Evolutionary conservation across 2,329 filamentous ascomycete genomes (phyloP), one percentile per base, ranked within the genome.

Genomic region (Decorospora gaudefroyi): DNA sequence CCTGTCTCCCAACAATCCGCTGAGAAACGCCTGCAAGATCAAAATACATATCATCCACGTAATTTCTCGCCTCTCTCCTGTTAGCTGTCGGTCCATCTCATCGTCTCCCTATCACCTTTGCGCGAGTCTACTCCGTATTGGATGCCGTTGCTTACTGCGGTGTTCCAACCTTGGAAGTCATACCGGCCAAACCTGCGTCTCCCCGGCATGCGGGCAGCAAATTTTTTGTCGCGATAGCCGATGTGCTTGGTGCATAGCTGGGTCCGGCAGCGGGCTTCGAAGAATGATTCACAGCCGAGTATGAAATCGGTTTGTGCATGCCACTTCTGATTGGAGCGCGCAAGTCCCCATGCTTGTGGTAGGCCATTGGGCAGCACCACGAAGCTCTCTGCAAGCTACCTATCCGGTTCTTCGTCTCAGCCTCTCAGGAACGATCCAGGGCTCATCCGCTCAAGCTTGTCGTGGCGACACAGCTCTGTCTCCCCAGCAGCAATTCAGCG

Each of bases 291-390:
- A n/a, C n/a, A 40, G 38, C 32, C 40, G 46, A 46, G 44, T 35
- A 49, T 46, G 45, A 49, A n/a, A 41, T 39, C 39, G 44, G 18
- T 21, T 22, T 26, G 28, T 22, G 26, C n/a, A 29, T 23, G 36
- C 23, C 35, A 23, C 37, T 19, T 51, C 40, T 47, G 33, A 47
- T 47, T 47, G 44, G 44, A 43, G 44, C 39, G 44, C 39, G 25
- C 33, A 43, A 37, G 31, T 30, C 11, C 34, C 27, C 25, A 34
- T 47, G 31, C 26, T 28, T 31, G 29, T 39, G 17, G 30, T 29
- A 50, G 43, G 46, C 38, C 47, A 47, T 50, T 46, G 43, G 40
- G 51, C 41, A 48, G 41, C 33, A 42, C n/a, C n/a, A n/a, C 43
- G 30, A 33, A 51, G 36, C 35, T 43, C 44, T 37, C 38, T n/a